Evolutionary conservation across 2,329 filamentous ascomycete species (phyloP).

Genomic region (Venturia aucupariae): DNA sequence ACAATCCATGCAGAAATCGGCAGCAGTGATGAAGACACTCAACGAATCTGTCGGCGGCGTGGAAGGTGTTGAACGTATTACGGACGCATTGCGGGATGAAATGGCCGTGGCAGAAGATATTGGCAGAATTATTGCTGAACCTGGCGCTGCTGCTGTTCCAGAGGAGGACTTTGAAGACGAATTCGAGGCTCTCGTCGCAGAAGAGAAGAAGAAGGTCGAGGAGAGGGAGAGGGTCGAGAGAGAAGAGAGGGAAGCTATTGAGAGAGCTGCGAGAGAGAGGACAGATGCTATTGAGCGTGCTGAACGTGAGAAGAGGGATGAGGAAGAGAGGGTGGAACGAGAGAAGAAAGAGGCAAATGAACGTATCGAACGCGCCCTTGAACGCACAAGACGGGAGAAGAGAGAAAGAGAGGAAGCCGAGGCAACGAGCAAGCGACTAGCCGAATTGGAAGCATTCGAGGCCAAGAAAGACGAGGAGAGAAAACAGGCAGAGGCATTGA

Average conservation of each 20-base stretch:
- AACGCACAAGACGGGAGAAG: background rate
- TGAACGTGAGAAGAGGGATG: slow-evolving; percentile 18
- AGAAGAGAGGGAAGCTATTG: slow-evolving; percentile 32
- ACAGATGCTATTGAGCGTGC: slow-evolving; percentile 23
- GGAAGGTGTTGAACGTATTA: slow-evolving; percentile 64
- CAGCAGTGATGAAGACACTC: slow-evolving; percentile 60
- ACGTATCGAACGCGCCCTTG: background rate
- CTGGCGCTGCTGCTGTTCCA: slow-evolving; percentile 46
- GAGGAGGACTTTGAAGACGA: slow-evolving; percentile 83
- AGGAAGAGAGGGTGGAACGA: slow-evolving; percentile 7
- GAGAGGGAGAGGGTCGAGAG: slow-evolving; percentile 48
- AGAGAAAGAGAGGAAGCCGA: background rate
- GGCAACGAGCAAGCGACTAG: background rate
- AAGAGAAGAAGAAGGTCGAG: slow-evolving; percentile 56
- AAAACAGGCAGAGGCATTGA: background rate
- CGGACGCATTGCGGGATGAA: slow-evolving; percentile 67
- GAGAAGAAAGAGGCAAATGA: slow-evolving; percentile 7
- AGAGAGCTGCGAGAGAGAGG: slow-evolving; percentile 24
- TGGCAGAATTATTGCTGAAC: slow-evolving; percentile 62
- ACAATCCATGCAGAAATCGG: slow-evolving; percentile 69
- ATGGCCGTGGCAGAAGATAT: slow-evolving; percentile 71
- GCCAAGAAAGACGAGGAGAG: background rate
- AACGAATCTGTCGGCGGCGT: slow-evolving; percentile 70
- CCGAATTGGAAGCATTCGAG: background rate
- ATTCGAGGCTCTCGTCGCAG: slow-evolving; percentile 61